Conservation (phyloP, 31 red algal species). For the Porphyra umbilicalis region DNA sequence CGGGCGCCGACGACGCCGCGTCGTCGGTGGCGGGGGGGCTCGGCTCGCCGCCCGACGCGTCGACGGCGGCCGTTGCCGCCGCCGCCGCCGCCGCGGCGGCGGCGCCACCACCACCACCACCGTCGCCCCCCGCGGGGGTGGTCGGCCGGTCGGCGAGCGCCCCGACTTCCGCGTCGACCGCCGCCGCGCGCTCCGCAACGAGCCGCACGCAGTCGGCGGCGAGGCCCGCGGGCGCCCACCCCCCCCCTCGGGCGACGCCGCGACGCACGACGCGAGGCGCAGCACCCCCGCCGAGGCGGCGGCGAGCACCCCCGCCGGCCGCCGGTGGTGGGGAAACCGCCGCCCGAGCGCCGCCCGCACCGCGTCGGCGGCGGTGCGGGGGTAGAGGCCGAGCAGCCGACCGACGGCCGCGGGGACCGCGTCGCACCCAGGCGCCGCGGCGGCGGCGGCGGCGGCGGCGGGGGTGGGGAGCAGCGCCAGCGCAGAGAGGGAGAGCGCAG, state of each 20-base stretch:
- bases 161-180: background rate
- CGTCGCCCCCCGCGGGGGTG: too few species aligned
- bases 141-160: background rate
- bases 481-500: background rate
- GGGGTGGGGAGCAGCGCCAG: background rate
- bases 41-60: background rate
- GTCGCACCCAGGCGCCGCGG: background rate
- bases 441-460: background rate
- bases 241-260: background rate
- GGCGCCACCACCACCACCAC: too few species aligned
- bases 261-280: background rate
- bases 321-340: background rate
- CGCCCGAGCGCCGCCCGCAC: background rate
- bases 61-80: background rate
- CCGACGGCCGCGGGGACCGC: background rate
- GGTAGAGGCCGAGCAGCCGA: background rate
- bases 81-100: background rate
- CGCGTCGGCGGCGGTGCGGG: background rate
- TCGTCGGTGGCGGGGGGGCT: background rate
- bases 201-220: background rate
- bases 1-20: background rate
- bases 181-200: background rate
- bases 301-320: background rate
- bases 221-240: background rate
- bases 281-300: background rate